Conservation (phyloP, 2,329 filamentous ascomycete species). For the Graphilbum fragrans region DNA sequence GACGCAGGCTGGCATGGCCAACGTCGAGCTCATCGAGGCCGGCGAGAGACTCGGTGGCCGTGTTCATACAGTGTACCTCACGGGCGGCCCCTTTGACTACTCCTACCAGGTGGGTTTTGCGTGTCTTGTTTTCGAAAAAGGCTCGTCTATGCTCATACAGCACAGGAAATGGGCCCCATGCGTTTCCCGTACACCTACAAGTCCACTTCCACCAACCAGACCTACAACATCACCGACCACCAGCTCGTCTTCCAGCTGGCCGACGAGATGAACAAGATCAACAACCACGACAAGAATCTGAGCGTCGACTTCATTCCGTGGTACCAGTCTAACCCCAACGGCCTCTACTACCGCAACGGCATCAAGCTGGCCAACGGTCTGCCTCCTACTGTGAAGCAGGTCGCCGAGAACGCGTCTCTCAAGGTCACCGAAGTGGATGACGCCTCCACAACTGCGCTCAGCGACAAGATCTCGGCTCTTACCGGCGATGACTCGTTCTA, state of each 20-base stretch:
- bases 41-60: conserved; percentile 49
- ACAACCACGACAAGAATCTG: conserved; percentile 33
- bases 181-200: conserved; percentile 33
- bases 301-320: conserved; percentile 50
- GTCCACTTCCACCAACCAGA: conserved; percentile 37
- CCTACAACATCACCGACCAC: conserved; percentile 47
- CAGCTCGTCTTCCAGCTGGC: conserved; percentile 53
- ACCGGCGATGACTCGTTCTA: conserved; percentile 20
- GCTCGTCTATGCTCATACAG: neutral
- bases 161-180: conserved; percentile 48
- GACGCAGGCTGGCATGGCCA: conserved; percentile 40
- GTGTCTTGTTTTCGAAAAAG: too few relatives aligned
- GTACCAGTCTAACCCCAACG: conserved; percentile 44
- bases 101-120: conserved; percentile 38
- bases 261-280: conserved; percentile 45
- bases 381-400: conserved; percentile 38
- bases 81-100: conserved; percentile 46
- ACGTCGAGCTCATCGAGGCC: conserved; percentile 51
- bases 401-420: conserved; percentile 30
- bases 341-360: conserved; percentile 34
- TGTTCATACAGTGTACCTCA: conserved; percentile 51
- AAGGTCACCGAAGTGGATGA: conserved; percentile 19
- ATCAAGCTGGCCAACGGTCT: conserved; percentile 36
- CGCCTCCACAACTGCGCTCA: conserved; percentile 20
- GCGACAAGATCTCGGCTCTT: conserved; percentile 23